Conservation (phyloP, 768 basidiomycete genomes). For the Dentipellis sp. region DNA sequence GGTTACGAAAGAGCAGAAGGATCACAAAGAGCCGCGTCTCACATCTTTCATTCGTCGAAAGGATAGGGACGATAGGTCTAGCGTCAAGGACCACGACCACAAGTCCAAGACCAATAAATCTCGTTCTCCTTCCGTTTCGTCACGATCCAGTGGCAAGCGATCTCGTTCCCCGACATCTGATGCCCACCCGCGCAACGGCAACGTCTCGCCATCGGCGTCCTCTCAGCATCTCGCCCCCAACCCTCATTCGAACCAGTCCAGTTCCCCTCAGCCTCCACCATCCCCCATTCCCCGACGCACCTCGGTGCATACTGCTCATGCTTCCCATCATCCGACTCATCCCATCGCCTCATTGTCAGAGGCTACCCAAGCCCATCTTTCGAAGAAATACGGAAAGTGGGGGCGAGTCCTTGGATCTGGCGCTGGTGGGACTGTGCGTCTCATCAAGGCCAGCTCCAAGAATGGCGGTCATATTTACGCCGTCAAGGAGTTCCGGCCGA, state of each 20-base stretch:
- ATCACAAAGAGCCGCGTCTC: constrained; percentile 20
- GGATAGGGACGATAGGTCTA: constrained; percentile 19
- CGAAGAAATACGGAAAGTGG: constrained; percentile 99
- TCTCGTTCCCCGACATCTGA: not conserved
- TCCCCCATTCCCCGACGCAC: not conserved
- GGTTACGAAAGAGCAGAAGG: constrained; percentile 8
- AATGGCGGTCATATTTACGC: constrained; percentile 82
- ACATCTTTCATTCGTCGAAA: constrained; percentile 26
- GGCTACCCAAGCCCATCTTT: constrained; percentile 81
- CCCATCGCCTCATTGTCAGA: constrained; percentile 59
- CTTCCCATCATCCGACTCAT: constrained; percentile 18
- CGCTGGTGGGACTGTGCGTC: constrained; percentile 95
- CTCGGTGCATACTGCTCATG: constrained; percentile 7
- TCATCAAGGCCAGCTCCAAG: constrained; percentile 84
- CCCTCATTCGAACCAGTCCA: not conserved
- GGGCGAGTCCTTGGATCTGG: constrained; percentile 91
- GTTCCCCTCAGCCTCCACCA: not conserved
- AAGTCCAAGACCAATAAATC: constrained; percentile 13
- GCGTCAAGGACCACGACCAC: not conserved
- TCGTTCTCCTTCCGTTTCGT: constrained; percentile 18
- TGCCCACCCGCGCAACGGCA: constrained; percentile 5
- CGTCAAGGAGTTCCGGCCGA: constrained; percentile 95
- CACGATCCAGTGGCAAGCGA: not conserved
- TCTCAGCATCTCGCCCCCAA: not conserved
- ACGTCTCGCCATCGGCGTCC: not conserved